phyloP scores from a whole-genome alignment of 75 land plant species.

The Pseudotsuga menziesii region DNA sequence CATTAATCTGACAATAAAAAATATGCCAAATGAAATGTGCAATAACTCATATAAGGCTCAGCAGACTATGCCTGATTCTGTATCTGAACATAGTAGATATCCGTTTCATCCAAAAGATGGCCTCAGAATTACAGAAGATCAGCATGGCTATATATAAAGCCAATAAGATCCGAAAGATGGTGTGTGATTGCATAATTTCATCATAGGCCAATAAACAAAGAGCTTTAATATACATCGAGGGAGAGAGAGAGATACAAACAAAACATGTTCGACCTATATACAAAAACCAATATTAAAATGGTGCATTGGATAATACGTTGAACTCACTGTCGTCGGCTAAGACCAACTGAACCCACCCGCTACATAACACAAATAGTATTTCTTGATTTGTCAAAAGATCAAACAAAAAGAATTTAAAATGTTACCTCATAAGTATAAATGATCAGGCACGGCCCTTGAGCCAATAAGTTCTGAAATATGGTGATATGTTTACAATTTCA shows the following conservation, averaged over 20 bases:
- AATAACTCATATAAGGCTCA: not conserved
- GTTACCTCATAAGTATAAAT: not conserved
- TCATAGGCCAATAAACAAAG: not conserved
- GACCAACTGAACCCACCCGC: no score
- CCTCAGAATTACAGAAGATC: constrained; percentile 7
- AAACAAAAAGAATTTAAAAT: not conserved
- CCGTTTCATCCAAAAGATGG: not conserved
- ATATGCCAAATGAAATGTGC: no score
- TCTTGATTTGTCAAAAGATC: no score
- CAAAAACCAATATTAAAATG: no score
- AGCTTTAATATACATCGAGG: no score
- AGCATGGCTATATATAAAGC: constrained; percentile 1
- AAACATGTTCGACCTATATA: no score
- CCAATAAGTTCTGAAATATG: constrained; percentile 2
- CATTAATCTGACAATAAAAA: not conserved
- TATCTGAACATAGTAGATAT: not conserved
- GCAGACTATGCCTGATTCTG: not conserved
- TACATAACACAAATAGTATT: no score
- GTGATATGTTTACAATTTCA: not conserved
- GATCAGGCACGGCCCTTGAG: not conserved
- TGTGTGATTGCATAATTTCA: not conserved
- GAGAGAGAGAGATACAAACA: no score
- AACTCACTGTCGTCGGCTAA: no score
- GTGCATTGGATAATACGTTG: no score
- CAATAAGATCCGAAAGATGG: constrained; percentile 12